Evolutionary conservation across 2,329 filamentous ascomycete species (phyloP), one percentile per base, ranked within the genome.

Genomic region (Talaromyces sp.): DNA sequence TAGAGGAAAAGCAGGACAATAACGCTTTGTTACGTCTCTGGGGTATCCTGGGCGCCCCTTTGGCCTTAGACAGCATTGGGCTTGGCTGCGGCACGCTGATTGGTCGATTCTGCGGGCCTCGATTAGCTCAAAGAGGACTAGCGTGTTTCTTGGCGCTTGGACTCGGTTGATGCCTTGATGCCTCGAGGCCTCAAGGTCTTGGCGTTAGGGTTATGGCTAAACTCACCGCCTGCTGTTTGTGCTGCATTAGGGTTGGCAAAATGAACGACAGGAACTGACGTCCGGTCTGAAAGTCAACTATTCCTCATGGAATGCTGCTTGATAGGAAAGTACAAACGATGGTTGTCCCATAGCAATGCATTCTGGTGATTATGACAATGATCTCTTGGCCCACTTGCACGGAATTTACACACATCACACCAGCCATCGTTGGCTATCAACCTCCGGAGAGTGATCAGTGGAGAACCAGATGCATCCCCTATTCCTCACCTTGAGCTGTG

Each of bases 251-350:
- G 27, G 25, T n/a, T 31, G 62, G 62, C 62, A 64, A 43, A 63
- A 58, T 34, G 25, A 60, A 34, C 34, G 34, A 25, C 51, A 58
- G 64, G 64, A 66, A 66, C 19, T 66, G 43, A 53, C 36, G 43
- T 66, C 64, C 64, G 64, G 17, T 22, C 25, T 43, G 51, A 59
- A 47, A 64, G 31, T 47, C 54, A 51, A 36, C n/a, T 43, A 19
- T 38, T 8, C 43, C 17, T 47, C 27, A 25, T 27, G 64, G 40
- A 56, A 49, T 31, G 40, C 34, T 49, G 13, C 60, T 47, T 58
- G 53, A 58, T 34, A 58, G 40, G 38, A 34, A 36, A 13, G 8
- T 11, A 5, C 6, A 58, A 31, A 11, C 5, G 22, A 10, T 45
- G 64, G 60, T 47, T 63, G 27, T 40, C 53, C 64, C 51, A 29